Evolutionary conservation across 2,329 filamentous ascomycete genomes (phyloP), one percentile per base, ranked within the genome.

Genomic region (Pezizomycotina sp.): DNA sequence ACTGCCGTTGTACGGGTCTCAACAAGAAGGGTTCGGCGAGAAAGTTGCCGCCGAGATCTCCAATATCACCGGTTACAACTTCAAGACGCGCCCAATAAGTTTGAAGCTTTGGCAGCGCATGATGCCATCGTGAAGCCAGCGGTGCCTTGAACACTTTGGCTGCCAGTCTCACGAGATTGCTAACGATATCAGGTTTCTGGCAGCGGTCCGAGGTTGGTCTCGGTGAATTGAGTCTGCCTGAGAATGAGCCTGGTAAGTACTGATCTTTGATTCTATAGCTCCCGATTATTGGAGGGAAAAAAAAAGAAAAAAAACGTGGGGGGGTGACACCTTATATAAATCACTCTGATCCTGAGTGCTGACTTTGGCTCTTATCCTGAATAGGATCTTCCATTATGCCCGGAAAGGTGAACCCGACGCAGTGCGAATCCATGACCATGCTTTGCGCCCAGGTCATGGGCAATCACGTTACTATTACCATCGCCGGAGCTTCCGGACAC

Each of bases 71-170:
- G 84, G 84, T 51, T 83, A 77, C 52, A 66, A 89, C 56, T 98
- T 98, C 68, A 72, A 80, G 64, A 95, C 89, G 89, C 89, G 8
- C 86, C 89, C 49, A 98, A 98, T 72, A 98, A 98, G 67, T 98
- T 98, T 55, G 89, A 95, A 65, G 77, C 89, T 3, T 74, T 98
- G 26, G 89, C 89, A 41, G 82, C 89, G 32, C 89, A 98, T 61
- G 89, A 98, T 56, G 82, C 86, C 47, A 74, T 95, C 51, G 83
- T 95, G 41, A 95, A 64, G 86, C 86, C 33, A 82, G 81, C 49
- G 89, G 89, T 44, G 75, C 79, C 48, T 72, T 98, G 54, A 95
- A 95, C 68, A 93, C 84, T 18, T 70, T 95, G 42, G 84, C 89
- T 29, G 65, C 68, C 43, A 92, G 84, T 34, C 75, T 98, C 35